These are phyloP conservation scores for Phytophthora hybrid DNA, from an alignment of 352 stramenopile genomes.

Conservation along the genomic window DNA sequence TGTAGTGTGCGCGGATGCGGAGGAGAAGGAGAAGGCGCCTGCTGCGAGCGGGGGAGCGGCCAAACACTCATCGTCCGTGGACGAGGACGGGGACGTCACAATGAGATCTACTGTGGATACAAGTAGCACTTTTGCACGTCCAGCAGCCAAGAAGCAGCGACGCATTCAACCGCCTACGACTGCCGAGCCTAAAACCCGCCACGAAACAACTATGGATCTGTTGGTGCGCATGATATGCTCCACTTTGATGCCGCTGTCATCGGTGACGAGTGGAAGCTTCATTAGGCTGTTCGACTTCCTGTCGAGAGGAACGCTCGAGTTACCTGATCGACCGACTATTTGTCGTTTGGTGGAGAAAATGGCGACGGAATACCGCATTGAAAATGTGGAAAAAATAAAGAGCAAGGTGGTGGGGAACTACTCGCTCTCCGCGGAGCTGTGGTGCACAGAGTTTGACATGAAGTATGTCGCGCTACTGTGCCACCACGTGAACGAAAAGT, in stretches of 20 bases:
- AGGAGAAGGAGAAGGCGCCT: background rate
- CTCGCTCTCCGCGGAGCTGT: conserved; percentile 21
- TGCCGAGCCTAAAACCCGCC: background rate
- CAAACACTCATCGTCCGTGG: background rate
- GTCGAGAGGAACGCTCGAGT: background rate
- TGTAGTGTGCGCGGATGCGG: background rate
- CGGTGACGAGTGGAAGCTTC: conserved; percentile 4
- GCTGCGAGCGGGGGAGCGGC: background rate
- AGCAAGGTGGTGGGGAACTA: background rate
- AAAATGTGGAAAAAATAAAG: conserved; percentile 1
- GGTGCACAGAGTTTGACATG: conserved; percentile 10
- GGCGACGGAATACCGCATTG: conserved; percentile 6
- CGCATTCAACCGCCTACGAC: background rate
- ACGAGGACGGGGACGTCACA: background rate
- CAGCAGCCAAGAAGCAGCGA: conserved; percentile 4
- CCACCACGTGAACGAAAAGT: conserved; percentile 17
- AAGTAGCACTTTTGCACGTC: background rate
- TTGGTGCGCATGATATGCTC: conserved; percentile 6
- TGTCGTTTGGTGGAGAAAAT: conserved; percentile 23
- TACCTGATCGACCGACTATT: conserved; percentile 10
- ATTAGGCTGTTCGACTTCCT: conserved; percentile 7
- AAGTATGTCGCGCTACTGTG: conserved; percentile 15
- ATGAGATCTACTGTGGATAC: background rate
- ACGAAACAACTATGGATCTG: background rate
- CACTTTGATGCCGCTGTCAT: conserved; percentile 10